These are phyloP conservation scores for Schizosaccharomyces octosporus DNA, from an alignment of 805 yeast genomes.

Conservation along the genomic window DNA sequence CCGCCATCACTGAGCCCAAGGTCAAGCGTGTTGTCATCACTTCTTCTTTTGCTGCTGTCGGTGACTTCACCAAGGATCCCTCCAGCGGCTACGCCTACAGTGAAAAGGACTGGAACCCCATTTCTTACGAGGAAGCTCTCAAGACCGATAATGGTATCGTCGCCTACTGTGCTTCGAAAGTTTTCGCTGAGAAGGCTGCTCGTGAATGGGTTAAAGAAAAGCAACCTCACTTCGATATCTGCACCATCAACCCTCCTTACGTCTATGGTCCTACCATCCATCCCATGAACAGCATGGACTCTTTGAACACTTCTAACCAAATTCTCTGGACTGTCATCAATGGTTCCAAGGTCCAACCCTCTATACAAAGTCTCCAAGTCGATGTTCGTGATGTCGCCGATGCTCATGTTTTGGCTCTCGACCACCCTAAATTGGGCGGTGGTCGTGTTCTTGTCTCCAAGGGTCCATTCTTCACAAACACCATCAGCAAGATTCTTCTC, in stretches of 20 bases:
- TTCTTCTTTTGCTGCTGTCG: slow-evolving; percentile 29
- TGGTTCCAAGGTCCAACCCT: background rate
- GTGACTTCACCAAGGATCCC: slow-evolving; percentile 7
- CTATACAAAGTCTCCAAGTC: slow-evolving; percentile 10
- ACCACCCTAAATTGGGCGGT: slow-evolving; percentile 9
- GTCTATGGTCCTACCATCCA: slow-evolving; percentile 13
- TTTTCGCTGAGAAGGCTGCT: slow-evolving; percentile 29
- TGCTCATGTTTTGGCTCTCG: slow-evolving; percentile 27
- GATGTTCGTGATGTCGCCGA: slow-evolving; percentile 40
- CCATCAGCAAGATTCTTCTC: slow-evolving; percentile 5
- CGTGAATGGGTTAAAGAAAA: slow-evolving; percentile 26
- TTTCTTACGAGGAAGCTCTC: slow-evolving; percentile 12
- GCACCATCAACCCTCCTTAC: slow-evolving; percentile 13
- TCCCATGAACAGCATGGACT: slow-evolving; percentile 11
- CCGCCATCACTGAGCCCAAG: slow-evolving; percentile 17
- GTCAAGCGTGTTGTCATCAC: slow-evolving; percentile 23
- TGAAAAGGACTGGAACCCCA: slow-evolving; percentile 17
- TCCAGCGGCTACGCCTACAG: slow-evolving; percentile 7
- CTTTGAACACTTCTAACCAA: slow-evolving; percentile 17
- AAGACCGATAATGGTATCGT: slow-evolving; percentile 1
- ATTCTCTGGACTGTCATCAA: slow-evolving; percentile 14
- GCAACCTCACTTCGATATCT: slow-evolving; percentile 10
- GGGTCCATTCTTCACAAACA: slow-evolving; percentile 7
- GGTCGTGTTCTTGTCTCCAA: slow-evolving; percentile 12
- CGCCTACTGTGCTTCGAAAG: slow-evolving; percentile 22